phyloP scores from a whole-genome alignment of 768 basidiomycete species.

The Sporobolomyces phaffii region DNA sequence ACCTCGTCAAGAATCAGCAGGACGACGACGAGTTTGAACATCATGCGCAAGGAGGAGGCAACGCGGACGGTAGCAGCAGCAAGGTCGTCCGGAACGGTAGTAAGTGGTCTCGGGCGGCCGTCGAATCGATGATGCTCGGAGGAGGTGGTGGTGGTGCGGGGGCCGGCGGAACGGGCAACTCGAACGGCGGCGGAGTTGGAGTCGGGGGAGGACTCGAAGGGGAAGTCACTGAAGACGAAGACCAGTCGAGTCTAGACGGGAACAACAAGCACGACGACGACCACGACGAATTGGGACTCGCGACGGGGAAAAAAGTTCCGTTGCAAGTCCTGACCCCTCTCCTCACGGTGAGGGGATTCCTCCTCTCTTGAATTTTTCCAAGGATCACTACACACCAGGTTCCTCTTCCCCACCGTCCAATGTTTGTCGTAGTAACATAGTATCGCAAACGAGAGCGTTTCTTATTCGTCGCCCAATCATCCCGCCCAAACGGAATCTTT shows the following conservation, averaged over 20 bases:
- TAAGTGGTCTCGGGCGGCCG: no score
- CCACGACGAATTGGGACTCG: no score
- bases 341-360: slow-evolving; percentile 18
- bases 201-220: slow-evolving; percentile 21
- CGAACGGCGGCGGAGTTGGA: background rate
- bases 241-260: slow-evolving; percentile 18
- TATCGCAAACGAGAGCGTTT: no score
- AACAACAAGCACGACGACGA: background rate
- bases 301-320: slow-evolving; percentile 7
- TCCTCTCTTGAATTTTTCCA: no score
- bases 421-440: no score
- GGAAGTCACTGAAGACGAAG: slow-evolving; percentile 21
- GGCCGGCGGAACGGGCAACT: background rate
- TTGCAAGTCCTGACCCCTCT: slow-evolving; percentile 18
- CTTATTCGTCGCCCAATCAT: no score
- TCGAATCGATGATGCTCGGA: no score
- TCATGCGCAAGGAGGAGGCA: background rate
- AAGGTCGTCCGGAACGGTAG: no score
- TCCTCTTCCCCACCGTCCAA: no score
- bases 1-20: background rate
- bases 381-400: no score
- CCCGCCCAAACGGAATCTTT: no score
- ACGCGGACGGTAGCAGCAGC: no score
- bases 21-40: background rate
- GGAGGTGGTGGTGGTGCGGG: background rate